Evolutionary conservation across 2,329 filamentous ascomycete species (phyloP).

Genomic region (Fusarium napiforme): DNA sequence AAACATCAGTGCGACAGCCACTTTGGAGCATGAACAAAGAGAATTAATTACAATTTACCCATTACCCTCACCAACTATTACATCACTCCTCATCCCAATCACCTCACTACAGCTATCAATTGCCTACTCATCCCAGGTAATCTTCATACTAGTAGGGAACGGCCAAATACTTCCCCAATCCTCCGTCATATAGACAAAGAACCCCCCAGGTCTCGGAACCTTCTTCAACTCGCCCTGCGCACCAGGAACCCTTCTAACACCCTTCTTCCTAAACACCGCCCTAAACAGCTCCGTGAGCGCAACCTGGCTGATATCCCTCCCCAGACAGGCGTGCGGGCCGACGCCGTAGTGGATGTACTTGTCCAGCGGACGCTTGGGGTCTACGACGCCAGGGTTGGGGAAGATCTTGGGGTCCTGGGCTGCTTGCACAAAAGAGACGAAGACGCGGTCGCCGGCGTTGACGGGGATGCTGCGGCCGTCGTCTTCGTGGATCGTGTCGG

Average conservation of each 20-base stretch:
- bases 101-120: neutral
- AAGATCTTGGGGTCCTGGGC: slow-evolving; percentile 68
- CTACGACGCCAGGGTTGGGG: slow-evolving; percentile 69
- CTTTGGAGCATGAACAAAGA: neutral
- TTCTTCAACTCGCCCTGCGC: slow-evolving; percentile 75
- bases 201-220: slow-evolving; percentile 64
- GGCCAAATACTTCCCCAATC: slow-evolving; percentile 66
- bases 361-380: slow-evolving; percentile 71
- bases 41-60: slow-evolving; percentile 1
- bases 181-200: slow-evolving; percentile 71
- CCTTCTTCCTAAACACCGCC: slow-evolving; percentile 69
- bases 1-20: neutral
- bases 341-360: slow-evolving; percentile 73
- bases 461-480: slow-evolving; percentile 64
- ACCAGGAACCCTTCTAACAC: slow-evolving; percentile 70
- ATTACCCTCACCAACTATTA: neutral
- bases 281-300: slow-evolving; percentile 76
- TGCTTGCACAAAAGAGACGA: slow-evolving; percentile 69
- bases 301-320: slow-evolving; percentile 67
- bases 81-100: neutral
- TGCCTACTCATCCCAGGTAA: slow-evolving; percentile 58
- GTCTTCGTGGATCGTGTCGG: slow-evolving; percentile 61
- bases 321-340: slow-evolving; percentile 72
- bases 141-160: slow-evolving; percentile 65
- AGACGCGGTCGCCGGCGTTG: slow-evolving; percentile 67